Percentiles rank a stretch among this genome's conserved stretches.
phyloP scores from a whole-genome alignment of 495 filamentous ascomycete genomes.

The Podospora bellae-mahoneyi region DNA sequence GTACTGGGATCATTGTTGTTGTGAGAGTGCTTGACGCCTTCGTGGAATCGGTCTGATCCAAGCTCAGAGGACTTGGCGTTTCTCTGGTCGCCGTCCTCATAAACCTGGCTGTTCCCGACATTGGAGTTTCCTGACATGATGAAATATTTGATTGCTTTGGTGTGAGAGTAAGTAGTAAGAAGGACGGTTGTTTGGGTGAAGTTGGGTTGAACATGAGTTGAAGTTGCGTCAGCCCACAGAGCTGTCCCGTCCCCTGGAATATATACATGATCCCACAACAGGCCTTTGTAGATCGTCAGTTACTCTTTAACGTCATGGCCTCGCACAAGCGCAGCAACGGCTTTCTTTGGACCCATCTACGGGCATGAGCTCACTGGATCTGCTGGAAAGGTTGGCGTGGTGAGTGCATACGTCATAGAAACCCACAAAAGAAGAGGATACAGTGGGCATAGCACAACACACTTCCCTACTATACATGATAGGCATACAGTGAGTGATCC shows the following conservation, averaged over 20 bases:
- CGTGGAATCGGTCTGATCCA: slow-evolving; percentile 55
- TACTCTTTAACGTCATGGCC: not conserved
- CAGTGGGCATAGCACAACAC: not conserved
- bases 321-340: not conserved
- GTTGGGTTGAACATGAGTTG: not conserved
- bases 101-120: slow-evolving; percentile 41
- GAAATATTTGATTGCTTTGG: slow-evolving; percentile 1
- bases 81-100: slow-evolving; percentile 63
- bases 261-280: not conserved
- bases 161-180: not conserved
- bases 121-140: slow-evolving; percentile 42
- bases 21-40: slow-evolving; percentile 66
- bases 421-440: not conserved
- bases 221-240: not conserved
- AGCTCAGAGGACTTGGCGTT: slow-evolving; percentile 58
- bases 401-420: not conserved
- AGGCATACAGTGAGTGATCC: not conserved
- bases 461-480: not conserved
- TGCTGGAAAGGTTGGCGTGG: not conserved
- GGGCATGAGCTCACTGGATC: not conserved
- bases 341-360: not conserved
- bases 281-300: not conserved
- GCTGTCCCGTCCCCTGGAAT: not conserved
- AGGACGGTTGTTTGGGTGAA: not conserved
- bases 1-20: slow-evolving; percentile 68